Evolutionary conservation across 179 eudicot genomes (phyloP), one percentile per base, ranked within the genome.

Genomic region (Beta lomatogona): DNA sequence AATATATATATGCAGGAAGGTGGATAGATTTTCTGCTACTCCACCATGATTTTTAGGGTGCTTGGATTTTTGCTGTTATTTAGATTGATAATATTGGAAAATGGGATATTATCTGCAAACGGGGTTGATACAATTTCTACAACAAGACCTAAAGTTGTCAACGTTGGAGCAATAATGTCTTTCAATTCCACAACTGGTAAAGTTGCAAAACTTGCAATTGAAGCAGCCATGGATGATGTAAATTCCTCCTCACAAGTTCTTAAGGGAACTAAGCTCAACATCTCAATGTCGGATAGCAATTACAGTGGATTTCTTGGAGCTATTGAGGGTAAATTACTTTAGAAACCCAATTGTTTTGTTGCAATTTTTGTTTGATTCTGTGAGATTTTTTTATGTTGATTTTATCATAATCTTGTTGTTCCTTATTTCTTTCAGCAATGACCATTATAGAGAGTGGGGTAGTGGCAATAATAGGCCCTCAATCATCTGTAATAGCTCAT

Each of bases 401-500:
- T 73, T 5, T 44, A 67, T 31, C 18, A 19, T 46, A 31, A 14
- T 76, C 57, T 8, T 70, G 19, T 21, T 16, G 25, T 75, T n/a
- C 45, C 15, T 25, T 8, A 18, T n/a, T 77, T 36, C 55, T 46
- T 82, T 79, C 91, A 92, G 95, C 95, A 80, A 82, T 92, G 82
- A 86, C 82, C 76, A 86, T 88, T 84, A 89, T 92, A 91, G 92
- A 86, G 88, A 78, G 71, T 14, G 88, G 91, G 21, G 85, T 87
- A 5, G 89, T 91, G 74, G 93, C 92, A 72, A 87, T 91, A 70
- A 84, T 92, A 59, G 96, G 93, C 21, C 93, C 96, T 48, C 96
- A 91, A 79, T 86, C 93, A 57, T 88, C 96, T 6, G 92, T 78
- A 4, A 79, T 77, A n/a, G 91, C 96, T 79, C 93, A 88, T 81